A percentile compares a stretch with the other conserved stretches of the same genome.
These are phyloP conservation scores for Eutypa lata DNA, from an alignment of 2,329 filamentous ascomycete genomes.

Conservation along the genomic window DNA sequence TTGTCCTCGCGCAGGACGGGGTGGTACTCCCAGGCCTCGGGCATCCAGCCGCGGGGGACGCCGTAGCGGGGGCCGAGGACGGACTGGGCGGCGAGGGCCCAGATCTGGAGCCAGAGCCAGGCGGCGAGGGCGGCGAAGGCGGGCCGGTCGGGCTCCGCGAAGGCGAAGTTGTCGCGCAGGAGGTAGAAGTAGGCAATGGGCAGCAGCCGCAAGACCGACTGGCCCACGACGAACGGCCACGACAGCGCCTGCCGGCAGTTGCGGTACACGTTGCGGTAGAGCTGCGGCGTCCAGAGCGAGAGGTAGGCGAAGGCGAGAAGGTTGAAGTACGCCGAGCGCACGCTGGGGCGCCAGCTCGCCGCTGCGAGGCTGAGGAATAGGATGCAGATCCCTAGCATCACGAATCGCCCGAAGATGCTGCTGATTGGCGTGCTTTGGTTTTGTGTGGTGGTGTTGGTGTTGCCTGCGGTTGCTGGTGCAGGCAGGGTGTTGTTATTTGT, in stretches of 20 bases:
- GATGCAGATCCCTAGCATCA: constrained; percentile 53
- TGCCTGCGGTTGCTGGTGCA: constrained; percentile 24
- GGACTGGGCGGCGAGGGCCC: constrained; percentile 76
- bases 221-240: constrained; percentile 86
- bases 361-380: constrained; percentile 59
- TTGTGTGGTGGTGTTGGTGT: constrained; percentile 22
- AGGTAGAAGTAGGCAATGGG: constrained; percentile 87
- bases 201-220: constrained; percentile 72
- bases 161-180: constrained; percentile 74
- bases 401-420: constrained; percentile 54
- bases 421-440: constrained; percentile 43
- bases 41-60: constrained; percentile 64
- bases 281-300: constrained; percentile 90
- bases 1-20: constrained; percentile 81
- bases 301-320: constrained; percentile 70
- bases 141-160: constrained; percentile 64
- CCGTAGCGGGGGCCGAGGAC: constrained; percentile 87
- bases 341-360: constrained; percentile 54
- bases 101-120: constrained; percentile 87
- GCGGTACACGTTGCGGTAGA: constrained; percentile 82
- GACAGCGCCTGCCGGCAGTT: constrained; percentile 89
- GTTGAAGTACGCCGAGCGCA: constrained; percentile 59
- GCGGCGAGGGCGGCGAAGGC: constrained; percentile 63
- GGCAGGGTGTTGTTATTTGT: constrained; percentile 26
- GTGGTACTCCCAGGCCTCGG: constrained; percentile 92